phyloP scores from a whole-genome alignment of 495 filamentous ascomycete species.

The Chaetomium fimeti region DNA sequence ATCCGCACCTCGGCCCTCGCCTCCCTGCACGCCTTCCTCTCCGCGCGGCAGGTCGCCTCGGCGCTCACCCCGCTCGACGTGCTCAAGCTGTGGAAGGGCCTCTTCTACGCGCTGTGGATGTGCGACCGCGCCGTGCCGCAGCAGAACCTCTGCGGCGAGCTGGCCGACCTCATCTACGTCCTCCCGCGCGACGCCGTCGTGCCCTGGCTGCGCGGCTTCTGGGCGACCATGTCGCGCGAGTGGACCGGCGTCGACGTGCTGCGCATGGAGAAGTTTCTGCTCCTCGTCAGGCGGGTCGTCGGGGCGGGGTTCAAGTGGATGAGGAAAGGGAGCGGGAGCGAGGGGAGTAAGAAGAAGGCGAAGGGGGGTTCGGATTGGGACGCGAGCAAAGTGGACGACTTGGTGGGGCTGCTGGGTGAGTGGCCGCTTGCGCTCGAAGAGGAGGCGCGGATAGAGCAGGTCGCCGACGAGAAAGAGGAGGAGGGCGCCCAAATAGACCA shows the following conservation, averaged over 20 bases:
- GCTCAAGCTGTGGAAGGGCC: slow-evolving; percentile 92
- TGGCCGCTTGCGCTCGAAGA: slow-evolving; percentile 48
- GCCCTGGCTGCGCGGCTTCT: slow-evolving; percentile 73
- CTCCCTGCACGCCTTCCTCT: slow-evolving; percentile 77
- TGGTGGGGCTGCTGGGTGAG: slow-evolving; percentile 41
- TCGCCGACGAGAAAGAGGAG: slow-evolving; percentile 20
- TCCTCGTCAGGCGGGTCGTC: slow-evolving; percentile 76
- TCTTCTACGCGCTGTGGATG: slow-evolving; percentile 97
- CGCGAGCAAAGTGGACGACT: slow-evolving; percentile 34
- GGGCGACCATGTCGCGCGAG: slow-evolving; percentile 80
- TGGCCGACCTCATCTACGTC: slow-evolving; percentile 68
- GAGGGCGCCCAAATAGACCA: slow-evolving; percentile 36
- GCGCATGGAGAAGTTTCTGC: slow-evolving; percentile 90
- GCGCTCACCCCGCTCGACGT: slow-evolving; percentile 69
- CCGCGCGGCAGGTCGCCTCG: slow-evolving; percentile 51
- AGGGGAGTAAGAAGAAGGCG: slow-evolving; percentile 18
- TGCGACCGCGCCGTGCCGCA: slow-evolving; percentile 83
- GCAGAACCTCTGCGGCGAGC: slow-evolving; percentile 75
- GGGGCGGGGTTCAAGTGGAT: slow-evolving; percentile 62
- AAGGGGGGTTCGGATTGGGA: slow-evolving; percentile 32
- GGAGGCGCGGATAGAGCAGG: slow-evolving; percentile 34
- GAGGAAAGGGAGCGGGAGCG: slow-evolving; percentile 32
- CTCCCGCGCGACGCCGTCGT: slow-evolving; percentile 62
- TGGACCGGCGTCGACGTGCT: slow-evolving; percentile 80
- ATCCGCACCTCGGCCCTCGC: slow-evolving; percentile 76